Evolutionary conservation across 2,329 filamentous ascomycete species (phyloP).

Genomic region (Simplicillium sp.): DNA sequence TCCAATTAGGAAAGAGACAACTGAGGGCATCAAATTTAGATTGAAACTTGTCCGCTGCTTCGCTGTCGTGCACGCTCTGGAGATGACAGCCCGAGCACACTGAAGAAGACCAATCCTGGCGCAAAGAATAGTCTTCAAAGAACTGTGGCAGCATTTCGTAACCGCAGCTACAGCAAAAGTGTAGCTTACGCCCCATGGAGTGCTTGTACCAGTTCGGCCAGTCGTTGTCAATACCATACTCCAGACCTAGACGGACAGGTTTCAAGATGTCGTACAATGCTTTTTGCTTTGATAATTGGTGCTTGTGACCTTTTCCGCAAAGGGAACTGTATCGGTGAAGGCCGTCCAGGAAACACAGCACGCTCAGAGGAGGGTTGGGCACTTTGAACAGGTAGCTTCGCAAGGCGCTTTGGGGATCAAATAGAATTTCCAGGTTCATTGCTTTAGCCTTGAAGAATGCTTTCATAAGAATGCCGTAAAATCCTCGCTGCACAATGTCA

Average conservation of each 20-base stretch:
- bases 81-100: constrained; percentile 21
- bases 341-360: constrained; percentile 22
- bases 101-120: constrained; percentile 6
- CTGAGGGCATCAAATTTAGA: constrained; percentile 10
- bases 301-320: neutral
- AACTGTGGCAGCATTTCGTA: constrained; percentile 21
- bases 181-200: constrained; percentile 13
- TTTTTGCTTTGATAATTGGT: constrained; percentile 7
- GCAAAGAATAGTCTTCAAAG: constrained; percentile 10
- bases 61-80: constrained; percentile 16
- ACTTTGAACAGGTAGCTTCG: constrained; percentile 17
- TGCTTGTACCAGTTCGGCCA: constrained; percentile 14
- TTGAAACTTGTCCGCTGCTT: constrained; percentile 17
- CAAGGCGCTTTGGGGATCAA: constrained; percentile 19
- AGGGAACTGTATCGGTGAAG: constrained; percentile 19
- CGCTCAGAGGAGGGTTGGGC: constrained; percentile 17
- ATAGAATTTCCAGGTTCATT: constrained; percentile 19
- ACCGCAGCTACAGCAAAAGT: constrained; percentile 24
- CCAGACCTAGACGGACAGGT: constrained; percentile 17
- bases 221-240: constrained; percentile 10
- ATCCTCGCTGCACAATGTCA: constrained; percentile 20
- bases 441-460: constrained; percentile 21
- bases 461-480: constrained; percentile 22
- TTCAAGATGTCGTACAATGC: constrained; percentile 22
- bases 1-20: constrained; percentile 17